Base-by-base conservation (phyloP, 2,329 filamentous ascomycete species). In the Tolypocladium endophyticum region DNA sequence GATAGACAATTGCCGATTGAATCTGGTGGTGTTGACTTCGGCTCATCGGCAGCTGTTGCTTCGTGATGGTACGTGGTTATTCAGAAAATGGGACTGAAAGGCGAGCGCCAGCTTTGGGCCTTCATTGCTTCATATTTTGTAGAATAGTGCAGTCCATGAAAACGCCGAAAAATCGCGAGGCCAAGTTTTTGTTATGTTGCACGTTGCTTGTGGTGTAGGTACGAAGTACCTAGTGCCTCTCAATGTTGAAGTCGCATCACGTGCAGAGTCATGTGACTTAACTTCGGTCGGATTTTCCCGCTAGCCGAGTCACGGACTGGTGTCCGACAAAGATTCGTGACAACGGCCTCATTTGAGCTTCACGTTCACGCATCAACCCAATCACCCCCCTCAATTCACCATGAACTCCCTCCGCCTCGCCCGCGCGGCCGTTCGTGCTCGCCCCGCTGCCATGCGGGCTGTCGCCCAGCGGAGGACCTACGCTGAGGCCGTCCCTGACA, bases 321-420 rank as follows among this genome's bases (percentile, higher is more conserved):
- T 68, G 72, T 76, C 72, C 68, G 70, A 72, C 68, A 74, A 75
- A 77, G 73, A 80, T 80, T 80, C 76, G 73, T 74, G 72, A 71
- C 70, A 72, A 74, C 74, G 76, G 74, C 74, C 68, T 73, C 69
- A 69, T 64, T 71, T 66, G 70, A 75, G 70, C 72, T 72, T 55
- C 71, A 70, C 63, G 68, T 72, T 43, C 72, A 74, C 74, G 75
- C 77, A 80, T 71, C 71, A 77, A 71, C 70, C 71, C 77, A 78
- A 80, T 79, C 79, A 75, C 72, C 75, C 74, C 71, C 74, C 62
- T 72, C 74, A 76, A 65, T 72, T 71, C 81, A 85, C 78, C 80
- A 97, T 97, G 93, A 96, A 92, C 86, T 89, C 91, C 77, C 81
- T 97, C 80, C 91, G 92, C 79, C 83, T 96, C 79, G 90, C 92